phyloP scores from a whole-genome alignment of 83 land plant genomes.

The Picea mariana region DNA sequence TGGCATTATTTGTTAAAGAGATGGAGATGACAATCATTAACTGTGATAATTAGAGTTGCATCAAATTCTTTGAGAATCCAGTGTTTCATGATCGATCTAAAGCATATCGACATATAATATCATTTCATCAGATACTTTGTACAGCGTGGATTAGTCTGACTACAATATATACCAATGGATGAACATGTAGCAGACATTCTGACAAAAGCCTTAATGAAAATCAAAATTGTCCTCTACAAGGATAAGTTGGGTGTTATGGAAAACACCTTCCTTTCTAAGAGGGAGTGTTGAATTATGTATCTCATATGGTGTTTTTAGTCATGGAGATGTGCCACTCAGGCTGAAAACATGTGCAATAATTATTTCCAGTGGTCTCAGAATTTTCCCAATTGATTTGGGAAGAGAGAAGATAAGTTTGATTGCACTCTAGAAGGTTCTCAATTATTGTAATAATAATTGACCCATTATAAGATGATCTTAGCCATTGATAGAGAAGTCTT shows the following conservation, averaged over 20 bases:
- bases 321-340: background rate
- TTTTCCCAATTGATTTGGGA: too few relatives aligned
- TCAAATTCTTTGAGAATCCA: too few relatives aligned
- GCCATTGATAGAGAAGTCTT: background rate
- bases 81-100: too few relatives aligned
- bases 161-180: background rate
- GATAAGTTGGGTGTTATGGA: background rate
- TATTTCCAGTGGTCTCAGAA: too few relatives aligned
- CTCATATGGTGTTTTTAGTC: background rate
- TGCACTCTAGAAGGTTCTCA: background rate
- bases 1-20: background rate
- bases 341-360: too few relatives aligned
- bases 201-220: too few relatives aligned
- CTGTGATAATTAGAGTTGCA: background rate
- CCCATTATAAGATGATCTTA: background rate
- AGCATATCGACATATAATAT: background rate
- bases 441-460: too few relatives aligned
- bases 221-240: background rate
- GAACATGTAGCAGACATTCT: background rate
- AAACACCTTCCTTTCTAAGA: background rate
- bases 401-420: background rate
- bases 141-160: background rate
- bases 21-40: background rate
- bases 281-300: background rate
- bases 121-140: background rate